Evolutionary conservation across 805 yeast genomes (phyloP).

Genomic region (Zygotorulaspora sp.): DNA sequence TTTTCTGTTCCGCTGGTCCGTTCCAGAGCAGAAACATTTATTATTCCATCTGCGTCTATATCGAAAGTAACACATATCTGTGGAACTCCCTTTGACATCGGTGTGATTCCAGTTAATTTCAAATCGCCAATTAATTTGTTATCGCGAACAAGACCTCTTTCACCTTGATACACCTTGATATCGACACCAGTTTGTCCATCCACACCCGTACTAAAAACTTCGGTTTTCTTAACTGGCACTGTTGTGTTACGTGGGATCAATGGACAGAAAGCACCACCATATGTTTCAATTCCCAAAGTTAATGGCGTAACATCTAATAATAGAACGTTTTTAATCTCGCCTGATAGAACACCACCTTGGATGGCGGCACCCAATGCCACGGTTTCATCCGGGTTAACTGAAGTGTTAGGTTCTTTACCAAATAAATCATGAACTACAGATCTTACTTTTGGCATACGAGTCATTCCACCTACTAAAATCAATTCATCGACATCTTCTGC

Average conservation of each 20-base stretch:
- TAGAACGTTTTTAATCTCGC: slow-evolving; percentile 74
- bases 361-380: slow-evolving; percentile 88
- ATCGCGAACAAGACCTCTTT: slow-evolving; percentile 70
- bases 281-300: slow-evolving; percentile 78
- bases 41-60: slow-evolving; percentile 78
- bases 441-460: slow-evolving; percentile 80
- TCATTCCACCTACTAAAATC: slow-evolving; percentile 83
- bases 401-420: slow-evolving; percentile 60
- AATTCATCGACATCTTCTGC: slow-evolving; percentile 68
- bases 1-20: slow-evolving; percentile 65
- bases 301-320: slow-evolving; percentile 78
- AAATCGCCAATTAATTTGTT: slow-evolving; percentile 75
- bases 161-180: slow-evolving; percentile 76
- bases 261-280: slow-evolving; percentile 79
- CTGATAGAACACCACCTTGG: slow-evolving; percentile 82
- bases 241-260: slow-evolving; percentile 73
- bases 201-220: slow-evolving; percentile 73
- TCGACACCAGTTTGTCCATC: slow-evolving; percentile 84
- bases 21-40: slow-evolving; percentile 78
- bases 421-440: slow-evolving; percentile 56
- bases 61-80: slow-evolving; percentile 74
- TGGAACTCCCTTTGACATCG: slow-evolving; percentile 74
- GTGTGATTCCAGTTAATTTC: slow-evolving; percentile 65
- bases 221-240: slow-evolving; percentile 71
- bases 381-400: slow-evolving; percentile 89